Conservation (phyloP, 176 grass and related monocot species). For the Oryza glumipatula region DNA sequence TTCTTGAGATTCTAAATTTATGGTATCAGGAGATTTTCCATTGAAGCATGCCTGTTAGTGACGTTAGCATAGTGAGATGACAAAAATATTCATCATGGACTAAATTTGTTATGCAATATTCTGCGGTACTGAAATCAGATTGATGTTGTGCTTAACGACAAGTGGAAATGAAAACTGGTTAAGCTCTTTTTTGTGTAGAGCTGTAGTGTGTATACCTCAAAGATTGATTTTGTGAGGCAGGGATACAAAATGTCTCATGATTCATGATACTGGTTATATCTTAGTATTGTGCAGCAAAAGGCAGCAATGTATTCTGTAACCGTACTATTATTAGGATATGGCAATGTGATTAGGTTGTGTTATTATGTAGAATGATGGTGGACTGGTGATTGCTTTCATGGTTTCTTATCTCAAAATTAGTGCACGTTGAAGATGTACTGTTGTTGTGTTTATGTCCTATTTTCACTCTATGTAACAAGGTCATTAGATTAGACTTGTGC, state of each 20-base stretch:
- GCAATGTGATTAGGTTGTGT: background rate
- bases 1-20: background rate
- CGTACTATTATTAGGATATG: background rate
- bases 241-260: background rate
- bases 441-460: background rate
- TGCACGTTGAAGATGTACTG: background rate
- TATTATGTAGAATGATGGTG: slow-evolving; percentile 1
- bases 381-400: background rate
- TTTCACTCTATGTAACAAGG: background rate
- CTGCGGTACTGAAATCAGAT: background rate
- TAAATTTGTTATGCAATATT: background rate
- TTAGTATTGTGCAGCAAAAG: background rate
- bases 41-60: background rate
- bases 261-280: background rate
- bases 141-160: background rate
- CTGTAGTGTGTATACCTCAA: background rate
- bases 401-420: background rate
- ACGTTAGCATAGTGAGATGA: background rate
- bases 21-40: background rate
- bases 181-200: background rate
- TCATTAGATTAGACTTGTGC: background rate
- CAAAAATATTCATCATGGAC: background rate
- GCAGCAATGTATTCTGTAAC: background rate
- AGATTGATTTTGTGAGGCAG: background rate
- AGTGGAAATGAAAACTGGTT: background rate